Evolutionary conservation across 164 flowering plant genomes (phyloP).

Genomic region (Piper betle): DNA sequence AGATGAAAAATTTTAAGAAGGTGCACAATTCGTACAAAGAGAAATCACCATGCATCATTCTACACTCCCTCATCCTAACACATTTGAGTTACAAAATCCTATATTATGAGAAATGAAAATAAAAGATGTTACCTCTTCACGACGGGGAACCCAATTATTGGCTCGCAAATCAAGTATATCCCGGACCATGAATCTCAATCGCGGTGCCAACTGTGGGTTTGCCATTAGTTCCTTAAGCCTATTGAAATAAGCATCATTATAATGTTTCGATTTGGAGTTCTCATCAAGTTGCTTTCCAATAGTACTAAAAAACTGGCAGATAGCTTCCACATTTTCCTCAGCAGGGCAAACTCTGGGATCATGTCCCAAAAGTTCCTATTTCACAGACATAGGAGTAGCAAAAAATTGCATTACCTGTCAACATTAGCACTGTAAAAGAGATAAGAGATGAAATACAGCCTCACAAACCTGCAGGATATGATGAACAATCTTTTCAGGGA

Average conservation of each 20-base stretch:
- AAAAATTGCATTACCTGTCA: not conserved
- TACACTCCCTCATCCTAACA: not conserved
- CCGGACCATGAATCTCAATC: slow-evolving; percentile 75
- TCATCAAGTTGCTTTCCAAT: slow-evolving; percentile 98
- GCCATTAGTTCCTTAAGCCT: slow-evolving; percentile 59
- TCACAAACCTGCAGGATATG: slow-evolving; percentile 78
- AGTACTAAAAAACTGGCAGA: slow-evolving; percentile 83
- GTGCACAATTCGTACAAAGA: not conserved
- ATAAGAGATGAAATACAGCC: not conserved
- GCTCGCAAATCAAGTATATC: slow-evolving; percentile 75
- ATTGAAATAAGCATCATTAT: slow-evolving; percentile 63
- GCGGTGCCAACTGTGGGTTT: slow-evolving; percentile 57
- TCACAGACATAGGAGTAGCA: not conserved
- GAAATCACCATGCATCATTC: not conserved
- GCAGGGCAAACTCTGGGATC: slow-evolving; percentile 66
- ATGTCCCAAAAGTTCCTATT: slow-evolving; percentile 73
- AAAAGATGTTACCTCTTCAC: slow-evolving; percentile 56
- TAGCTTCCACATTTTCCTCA: slow-evolving; percentile 98
- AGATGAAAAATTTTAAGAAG: too few species aligned
- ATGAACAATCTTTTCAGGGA: slow-evolving; percentile 87
- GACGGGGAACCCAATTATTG: slow-evolving; percentile 83
- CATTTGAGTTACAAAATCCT: too few species aligned
- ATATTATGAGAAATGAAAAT: not conserved
- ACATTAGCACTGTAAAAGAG: not conserved
- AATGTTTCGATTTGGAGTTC: slow-evolving; percentile 49